A percentile compares a stretch with the other conserved stretches of the same genome.
Conservation (phyloP, 2,329 filamentous ascomycete species). For the Arthrocladium fulminans region DNA sequence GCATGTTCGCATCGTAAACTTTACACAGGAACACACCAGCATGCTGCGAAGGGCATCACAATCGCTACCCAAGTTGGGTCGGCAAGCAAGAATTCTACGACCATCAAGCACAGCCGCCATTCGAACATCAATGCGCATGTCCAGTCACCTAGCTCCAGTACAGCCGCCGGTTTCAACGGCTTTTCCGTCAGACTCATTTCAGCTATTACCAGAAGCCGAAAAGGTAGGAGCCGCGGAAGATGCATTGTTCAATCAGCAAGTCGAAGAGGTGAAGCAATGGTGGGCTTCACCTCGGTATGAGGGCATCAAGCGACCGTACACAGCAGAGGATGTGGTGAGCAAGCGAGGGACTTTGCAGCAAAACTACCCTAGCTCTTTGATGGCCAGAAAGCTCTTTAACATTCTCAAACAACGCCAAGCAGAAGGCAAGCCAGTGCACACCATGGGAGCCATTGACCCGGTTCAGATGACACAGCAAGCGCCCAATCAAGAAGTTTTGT, state of each 20-base stretch:
- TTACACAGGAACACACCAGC: constrained; percentile 1
- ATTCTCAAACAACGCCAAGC: constrained; percentile 68
- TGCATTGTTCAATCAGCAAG: constrained; percentile 70
- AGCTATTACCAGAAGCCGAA: constrained; percentile 66
- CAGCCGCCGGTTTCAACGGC: constrained; percentile 53
- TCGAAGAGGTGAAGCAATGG: constrained; percentile 81
- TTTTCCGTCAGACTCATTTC: constrained; percentile 68
- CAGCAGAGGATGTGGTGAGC: constrained; percentile 80
- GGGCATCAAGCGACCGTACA: constrained; percentile 87
- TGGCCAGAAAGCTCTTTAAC: constrained; percentile 92
- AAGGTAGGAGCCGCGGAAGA: constrained; percentile 79
- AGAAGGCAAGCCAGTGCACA: constrained; percentile 82
- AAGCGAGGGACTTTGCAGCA: constrained; percentile 85
- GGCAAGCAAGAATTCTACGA: constrained; percentile 3
- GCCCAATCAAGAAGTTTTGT: constrained; percentile 87
- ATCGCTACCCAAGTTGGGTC: constrained; percentile 15
- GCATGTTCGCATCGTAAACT: neutral
- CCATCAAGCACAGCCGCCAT: neutral
- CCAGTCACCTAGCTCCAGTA: constrained; percentile 39
- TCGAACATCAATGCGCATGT: constrained; percentile 3
- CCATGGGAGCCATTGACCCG: constrained; percentile 97
- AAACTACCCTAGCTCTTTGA: constrained; percentile 82
- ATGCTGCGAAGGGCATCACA: constrained; percentile 18
- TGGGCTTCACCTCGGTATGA: constrained; percentile 77
- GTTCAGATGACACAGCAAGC: constrained; percentile 99